Base-by-base conservation (phyloP, 2,329 filamentous ascomycete species). In the Lachnum nothofagi region DNA sequence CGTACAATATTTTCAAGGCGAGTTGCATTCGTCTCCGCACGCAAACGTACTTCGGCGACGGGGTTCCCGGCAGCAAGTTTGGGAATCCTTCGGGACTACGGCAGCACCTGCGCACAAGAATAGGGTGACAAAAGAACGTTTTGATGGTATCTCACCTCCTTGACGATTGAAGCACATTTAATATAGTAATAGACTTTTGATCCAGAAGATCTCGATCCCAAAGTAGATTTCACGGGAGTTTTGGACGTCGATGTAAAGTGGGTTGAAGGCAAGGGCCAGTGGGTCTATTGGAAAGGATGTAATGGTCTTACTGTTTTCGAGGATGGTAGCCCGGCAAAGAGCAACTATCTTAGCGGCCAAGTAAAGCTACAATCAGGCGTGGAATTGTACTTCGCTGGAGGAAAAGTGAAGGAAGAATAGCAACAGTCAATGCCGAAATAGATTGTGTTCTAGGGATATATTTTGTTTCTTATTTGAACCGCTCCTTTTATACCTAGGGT, bases 261-360 rank as follows among this genome's bases (percentile, higher is more conserved):
- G 35, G 25, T 49, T 16, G 22, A 39, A 33, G 46, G 46, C 24
- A 44, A 40, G 2, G 46, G 19, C 24, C 41, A 49, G 46, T 49
- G 41, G 41, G 46, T 49, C 39, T 39, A 49, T 19, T 44, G 25
- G 46, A 49, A 44, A 25, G 41, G 46, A 49, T 49, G 46, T 40
- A 49, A 8, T 25, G 42, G 31, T 29, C 16, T 49, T 31, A 24
- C 46, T 23, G 33, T 34, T 17, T 16, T 35, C 29, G 41, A 44
- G 46, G 40, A 49, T 33, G 23, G 41, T 3, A 25, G 37, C 20
- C 43, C 44, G 46, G 20, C 29, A 39, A 42, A 24, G 19, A 3
- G 39, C 16, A 9, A 43, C 31, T 14, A 43, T 29, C 40, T 43
- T 12, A 37, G n/a, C 35, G 27, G 46, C 9, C 33, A 48, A 31